Evolutionary conservation across 2,329 filamentous ascomycete genomes (phyloP), one percentile per base, ranked within the genome.

Genomic region (Neofusicoccum umdonicola): DNA sequence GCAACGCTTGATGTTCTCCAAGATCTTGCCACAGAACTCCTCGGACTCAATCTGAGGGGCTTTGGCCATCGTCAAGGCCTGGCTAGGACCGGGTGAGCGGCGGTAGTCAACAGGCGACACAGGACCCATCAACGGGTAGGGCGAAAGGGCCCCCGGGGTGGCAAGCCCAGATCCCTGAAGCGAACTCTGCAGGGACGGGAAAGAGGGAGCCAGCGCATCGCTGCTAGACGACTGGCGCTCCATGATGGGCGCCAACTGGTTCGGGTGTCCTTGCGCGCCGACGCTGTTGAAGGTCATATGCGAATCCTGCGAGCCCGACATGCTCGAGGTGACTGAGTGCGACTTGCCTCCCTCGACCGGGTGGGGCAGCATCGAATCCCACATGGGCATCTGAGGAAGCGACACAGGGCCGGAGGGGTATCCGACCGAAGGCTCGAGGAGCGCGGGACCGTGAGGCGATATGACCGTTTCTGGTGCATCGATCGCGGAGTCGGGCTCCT

Each of bases 301-400:
- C 44, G 79, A 73, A 66, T 92, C 90, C 70, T 90, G 90, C 34
- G 89, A 88, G 62, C 83, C 85, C 22, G 86, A 85, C 44, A 84
- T 80, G 70, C 83, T 88, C 4, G 89, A 89, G 17, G 87, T 83
- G 71, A 91, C 88, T 27, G 91, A 91, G 71, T 91, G 88, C 56
- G 91, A 83, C 79, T 94, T 94, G 63, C 88, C 82, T 72, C 96
- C 90, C 42, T 85, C 81, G 35, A 87, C 85, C 19, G 85, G 80
- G 70, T 89, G 87, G 34, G 90, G 85, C 81, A 96, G 87, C 82
- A 95, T 95, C 44, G 88, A 87, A 73, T 97, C 94, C 94, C 94
- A 98, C 54, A 64, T 64, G 66, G 93, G 90, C 81, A 93, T 91
- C 74, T 93, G 92, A 41, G 92, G 90, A 57, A 96, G 80, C 66